Evolutionary conservation across 352 stramenopile species (phyloP).

Genomic region (Phytophthora sojae): DNA sequence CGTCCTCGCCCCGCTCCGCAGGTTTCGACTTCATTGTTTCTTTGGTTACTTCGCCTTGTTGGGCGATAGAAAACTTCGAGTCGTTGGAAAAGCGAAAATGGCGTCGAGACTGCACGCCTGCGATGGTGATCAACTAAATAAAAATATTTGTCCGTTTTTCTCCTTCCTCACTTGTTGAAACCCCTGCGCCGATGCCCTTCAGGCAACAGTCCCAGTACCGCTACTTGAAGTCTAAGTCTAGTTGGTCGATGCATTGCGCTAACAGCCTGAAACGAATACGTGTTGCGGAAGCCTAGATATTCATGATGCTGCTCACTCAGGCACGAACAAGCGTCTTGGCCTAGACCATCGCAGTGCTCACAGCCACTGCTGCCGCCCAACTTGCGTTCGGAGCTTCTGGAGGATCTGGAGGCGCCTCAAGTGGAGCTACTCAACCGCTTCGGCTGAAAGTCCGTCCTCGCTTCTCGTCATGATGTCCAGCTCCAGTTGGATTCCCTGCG

Average conservation of each 20-base stretch:
- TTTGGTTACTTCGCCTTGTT: neutral
- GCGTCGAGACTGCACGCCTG: neutral
- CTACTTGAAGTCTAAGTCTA: neutral
- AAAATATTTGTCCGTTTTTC: neutral
- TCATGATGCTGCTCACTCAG: no score
- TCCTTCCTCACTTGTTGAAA: neutral
- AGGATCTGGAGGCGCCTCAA: constrained; percentile 22
- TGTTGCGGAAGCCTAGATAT: no score
- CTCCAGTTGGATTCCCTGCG: constrained; percentile 13
- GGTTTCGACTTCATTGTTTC: constrained; percentile 41
- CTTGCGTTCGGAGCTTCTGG: neutral
- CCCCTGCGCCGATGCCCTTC: neutral
- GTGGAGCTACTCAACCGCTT: constrained; percentile 23
- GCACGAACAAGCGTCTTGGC: no score
- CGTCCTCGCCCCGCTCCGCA: constrained; percentile 30
- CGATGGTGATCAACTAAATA: neutral
- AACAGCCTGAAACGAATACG: no score
- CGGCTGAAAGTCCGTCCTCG: constrained; percentile 13
- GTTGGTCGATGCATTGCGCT: no score
- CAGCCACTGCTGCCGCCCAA: no score
- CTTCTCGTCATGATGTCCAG: constrained; percentile 27
- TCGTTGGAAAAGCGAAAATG: constrained; percentile 19
- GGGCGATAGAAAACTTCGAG: neutral
- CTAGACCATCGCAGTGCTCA: no score
- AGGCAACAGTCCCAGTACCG: neutral